phyloP scores from a whole-genome alignment of 805 yeast species.

The Pichia gijzeniarum region DNA sequence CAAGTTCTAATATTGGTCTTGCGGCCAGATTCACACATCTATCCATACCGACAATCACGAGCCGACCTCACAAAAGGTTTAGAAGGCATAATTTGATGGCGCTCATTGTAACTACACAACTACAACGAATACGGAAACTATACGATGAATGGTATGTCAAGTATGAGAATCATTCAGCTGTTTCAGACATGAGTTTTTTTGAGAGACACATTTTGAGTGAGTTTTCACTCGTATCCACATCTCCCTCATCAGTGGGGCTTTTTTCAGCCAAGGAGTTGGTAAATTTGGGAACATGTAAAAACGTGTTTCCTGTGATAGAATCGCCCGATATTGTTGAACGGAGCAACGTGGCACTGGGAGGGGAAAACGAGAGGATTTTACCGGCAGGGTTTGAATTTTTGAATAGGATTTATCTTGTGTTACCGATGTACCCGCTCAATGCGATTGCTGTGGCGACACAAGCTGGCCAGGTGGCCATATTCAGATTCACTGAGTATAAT shows the following conservation, averaged over 20 bases:
- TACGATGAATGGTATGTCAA: constrained; percentile 30
- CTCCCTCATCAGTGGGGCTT: constrained; percentile 1
- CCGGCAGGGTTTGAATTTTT: constrained; percentile 15
- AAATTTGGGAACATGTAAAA: constrained; percentile 3
- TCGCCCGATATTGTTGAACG: not conserved
- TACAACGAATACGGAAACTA: constrained; percentile 24
- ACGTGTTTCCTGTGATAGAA: constrained; percentile 4
- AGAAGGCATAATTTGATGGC: constrained; percentile 9
- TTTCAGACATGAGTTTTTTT: no score
- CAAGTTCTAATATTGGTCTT: constrained; percentile 36
- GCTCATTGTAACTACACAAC: constrained; percentile 24
- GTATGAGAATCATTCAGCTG: no score
- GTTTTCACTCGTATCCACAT: constrained; percentile 1
- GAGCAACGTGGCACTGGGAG: not conserved
- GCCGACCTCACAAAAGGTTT: constrained; percentile 13
- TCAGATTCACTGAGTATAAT: constrained; percentile 36
- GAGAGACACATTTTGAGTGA: not conserved
- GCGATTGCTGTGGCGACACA: constrained; percentile 39
- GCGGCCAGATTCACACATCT: constrained; percentile 29
- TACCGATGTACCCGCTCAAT: constrained; percentile 20
- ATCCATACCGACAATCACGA: constrained; percentile 21
- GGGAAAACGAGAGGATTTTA: not conserved
- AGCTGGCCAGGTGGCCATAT: constrained; percentile 36
- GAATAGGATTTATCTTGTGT: constrained; percentile 18
- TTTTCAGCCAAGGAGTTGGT: constrained; percentile 2